Base-by-base conservation (phyloP, 2,329 filamentous ascomycete species). In the Colletotrichum spaethianum region DNA sequence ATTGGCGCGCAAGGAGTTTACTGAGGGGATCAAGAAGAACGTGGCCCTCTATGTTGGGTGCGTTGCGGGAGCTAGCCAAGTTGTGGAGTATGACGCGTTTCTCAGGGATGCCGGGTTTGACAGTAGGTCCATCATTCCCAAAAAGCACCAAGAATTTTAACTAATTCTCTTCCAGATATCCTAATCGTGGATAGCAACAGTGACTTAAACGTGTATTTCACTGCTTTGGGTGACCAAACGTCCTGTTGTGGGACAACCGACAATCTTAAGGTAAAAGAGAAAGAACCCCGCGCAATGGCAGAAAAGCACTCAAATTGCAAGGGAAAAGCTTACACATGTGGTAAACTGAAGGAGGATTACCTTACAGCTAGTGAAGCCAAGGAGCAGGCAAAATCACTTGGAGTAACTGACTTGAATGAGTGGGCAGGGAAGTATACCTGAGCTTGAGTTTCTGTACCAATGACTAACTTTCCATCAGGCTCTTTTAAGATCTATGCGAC, bases 1-100 rank as follows among this genome's bases (percentile, higher is more conserved):
- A 14, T 80, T 92, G 1, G 84, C 87, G 1, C 84, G 81, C 67
- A 86, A 86, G 76, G 75, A 80, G 11, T 79, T 92, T 1, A 80
- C 89, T 0, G 76, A 85, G 9, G 76, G 83, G n/a, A 76, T 92
- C n/a, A 83, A 80, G 59, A 79, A 80, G 1, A 82, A 86, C 74
- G 80, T 89, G 31, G 84, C 85, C 1, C 76, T 91, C 7, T 90
- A 91, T 76, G 87, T 91, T 2, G 90, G 90, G 0, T 92, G 90
- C 72, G 83, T 92, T 36, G 83, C 88, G 1, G 89, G 90, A 0
- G 89, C 90, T 0, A 90, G 88, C 72, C 77, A 80, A 67, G 82
- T 89, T 0, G 74, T 42, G 1, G 83, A 87, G 63, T 92, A 92
- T 78, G 82, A 89, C 66, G 44, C 57, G 9, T 91, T 85, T 77